Evolutionary conservation across 192 early-diverging fungal species (phyloP).

Genomic region (Podila minutissima): DNA sequence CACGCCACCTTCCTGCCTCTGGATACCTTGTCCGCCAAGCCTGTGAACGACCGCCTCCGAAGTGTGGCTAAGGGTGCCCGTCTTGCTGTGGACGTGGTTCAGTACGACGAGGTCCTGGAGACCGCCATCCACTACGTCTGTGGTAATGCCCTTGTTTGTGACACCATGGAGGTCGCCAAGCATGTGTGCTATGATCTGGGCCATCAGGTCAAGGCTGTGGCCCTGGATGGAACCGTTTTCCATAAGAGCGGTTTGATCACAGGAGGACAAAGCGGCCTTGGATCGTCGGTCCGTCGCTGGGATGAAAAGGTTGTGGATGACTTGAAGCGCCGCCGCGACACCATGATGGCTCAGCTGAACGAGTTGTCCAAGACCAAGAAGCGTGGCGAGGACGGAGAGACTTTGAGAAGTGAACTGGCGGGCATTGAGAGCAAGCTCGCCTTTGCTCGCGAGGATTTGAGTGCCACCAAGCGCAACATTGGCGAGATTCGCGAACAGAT

Average conservation of each 20-base stretch:
- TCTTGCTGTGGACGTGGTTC: constrained; percentile 93
- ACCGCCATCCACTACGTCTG: constrained; percentile 90
- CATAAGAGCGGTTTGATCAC: constrained; percentile 98
- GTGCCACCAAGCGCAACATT: constrained; percentile 62
- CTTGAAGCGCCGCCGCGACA: constrained; percentile 75
- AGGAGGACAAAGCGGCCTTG: constrained; percentile 70
- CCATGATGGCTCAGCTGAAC: constrained; percentile 75
- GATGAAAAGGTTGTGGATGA: constrained; percentile 91
- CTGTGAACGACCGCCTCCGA: constrained; percentile 85
- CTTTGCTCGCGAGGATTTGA: constrained; percentile 72
- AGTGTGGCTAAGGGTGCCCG: constrained; percentile 82
- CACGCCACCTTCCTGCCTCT: constrained; percentile 96
- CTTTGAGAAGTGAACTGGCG: constrained; percentile 64
- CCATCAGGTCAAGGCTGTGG: constrained; percentile 91
- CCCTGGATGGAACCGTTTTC: constrained; percentile 93
- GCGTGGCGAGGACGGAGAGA: constrained; percentile 71
- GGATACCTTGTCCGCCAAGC: constrained; percentile 78
- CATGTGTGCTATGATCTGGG: constrained; percentile 85
- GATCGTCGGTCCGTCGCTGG: constrained; percentile 72
- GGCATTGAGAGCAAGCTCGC: constrained; percentile 68
- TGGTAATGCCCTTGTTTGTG: constrained; percentile 93
- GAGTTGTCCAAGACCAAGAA: constrained; percentile 76
- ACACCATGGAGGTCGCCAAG: constrained; percentile 85
- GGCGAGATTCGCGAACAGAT: constrained; percentile 70
- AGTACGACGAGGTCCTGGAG: constrained; percentile 82